Conservation (phyloP, 306 rosid genomes). For the Inga leiocalycina region DNA sequence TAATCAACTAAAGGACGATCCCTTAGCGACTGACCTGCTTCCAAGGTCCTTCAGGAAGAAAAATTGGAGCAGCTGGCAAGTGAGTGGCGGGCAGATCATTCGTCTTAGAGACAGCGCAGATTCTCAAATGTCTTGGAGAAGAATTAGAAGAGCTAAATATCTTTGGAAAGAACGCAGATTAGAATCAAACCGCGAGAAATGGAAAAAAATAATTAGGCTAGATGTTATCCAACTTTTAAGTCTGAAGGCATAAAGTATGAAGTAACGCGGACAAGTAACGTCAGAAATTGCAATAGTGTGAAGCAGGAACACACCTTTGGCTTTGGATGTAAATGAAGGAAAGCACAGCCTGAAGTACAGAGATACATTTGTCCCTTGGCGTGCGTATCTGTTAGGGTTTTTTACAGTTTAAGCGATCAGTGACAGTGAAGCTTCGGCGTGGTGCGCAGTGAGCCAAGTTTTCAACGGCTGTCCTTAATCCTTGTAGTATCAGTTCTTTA, state of each 20-base stretch:
- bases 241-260: background rate
- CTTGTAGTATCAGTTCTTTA: background rate
- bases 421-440: background rate
- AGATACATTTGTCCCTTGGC: background rate
- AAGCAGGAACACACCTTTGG: constrained; percentile 5
- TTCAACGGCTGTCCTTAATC: background rate
- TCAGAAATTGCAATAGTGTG: background rate
- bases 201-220: background rate
- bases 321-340: background rate
- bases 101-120: constrained; percentile 2
- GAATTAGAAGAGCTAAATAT: constrained; percentile 5
- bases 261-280: background rate
- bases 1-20: background rate
- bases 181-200: background rate
- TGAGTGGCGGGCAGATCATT: constrained; percentile 39
- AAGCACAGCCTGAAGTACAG: background rate
- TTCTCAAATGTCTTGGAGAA: constrained; percentile 22
- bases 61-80: constrained; percentile 84
- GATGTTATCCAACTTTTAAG: background rate
- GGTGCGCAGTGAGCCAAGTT: background rate
- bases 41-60: constrained; percentile 93
- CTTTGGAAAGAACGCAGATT: background rate
- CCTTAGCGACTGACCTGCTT: constrained; percentile 56
- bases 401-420: background rate
- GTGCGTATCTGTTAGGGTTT: background rate